Evolutionary conservation across 495 filamentous ascomycete species (phyloP).

Genomic region (Emericellopsis terricola): DNA sequence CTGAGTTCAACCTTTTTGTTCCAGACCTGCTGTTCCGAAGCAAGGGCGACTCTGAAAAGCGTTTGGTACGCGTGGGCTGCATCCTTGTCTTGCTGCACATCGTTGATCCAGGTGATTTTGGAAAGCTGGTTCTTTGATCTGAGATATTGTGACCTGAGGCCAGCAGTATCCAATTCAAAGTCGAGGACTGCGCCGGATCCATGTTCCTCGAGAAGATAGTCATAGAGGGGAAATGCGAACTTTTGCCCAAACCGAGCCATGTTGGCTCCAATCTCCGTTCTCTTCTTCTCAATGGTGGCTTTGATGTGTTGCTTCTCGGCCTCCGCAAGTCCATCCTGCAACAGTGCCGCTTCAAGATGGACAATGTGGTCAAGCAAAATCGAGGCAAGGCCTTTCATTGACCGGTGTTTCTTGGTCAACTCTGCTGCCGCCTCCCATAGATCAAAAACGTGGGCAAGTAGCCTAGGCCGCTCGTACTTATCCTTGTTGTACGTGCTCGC

Average conservation of each 20-base stretch:
- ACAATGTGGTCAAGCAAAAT: constrained; percentile 24
- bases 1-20: constrained; percentile 82
- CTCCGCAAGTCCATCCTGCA: constrained; percentile 6
- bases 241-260: constrained; percentile 54
- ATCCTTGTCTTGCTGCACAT: constrained; percentile 53
- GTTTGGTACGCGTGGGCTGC: constrained; percentile 50
- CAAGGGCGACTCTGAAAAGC: constrained; percentile 44
- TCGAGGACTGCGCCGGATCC: constrained; percentile 49
- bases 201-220: constrained; percentile 46
- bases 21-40: constrained; percentile 61
- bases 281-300: constrained; percentile 14
- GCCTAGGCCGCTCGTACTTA: constrained; percentile 21
- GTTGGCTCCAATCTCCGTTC: constrained; percentile 31
- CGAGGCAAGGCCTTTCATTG: constrained; percentile 52
- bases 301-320: constrained; percentile 10
- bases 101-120: constrained; percentile 88
- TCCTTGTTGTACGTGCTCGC: constrained; percentile 17
- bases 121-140: constrained; percentile 46
- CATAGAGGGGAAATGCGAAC: constrained; percentile 70
- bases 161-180: constrained; percentile 40
- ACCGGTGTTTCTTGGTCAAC: constrained; percentile 56
- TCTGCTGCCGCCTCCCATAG: constrained; percentile 48
- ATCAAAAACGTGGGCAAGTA: constrained; percentile 48
- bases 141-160: constrained; percentile 56
- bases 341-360: constrained; percentile 9